Evolutionary conservation across 495 filamentous ascomycete genomes (phyloP), one percentile per base, ranked within the genome.

Genomic region (Elaphomyces granulatus): DNA sequence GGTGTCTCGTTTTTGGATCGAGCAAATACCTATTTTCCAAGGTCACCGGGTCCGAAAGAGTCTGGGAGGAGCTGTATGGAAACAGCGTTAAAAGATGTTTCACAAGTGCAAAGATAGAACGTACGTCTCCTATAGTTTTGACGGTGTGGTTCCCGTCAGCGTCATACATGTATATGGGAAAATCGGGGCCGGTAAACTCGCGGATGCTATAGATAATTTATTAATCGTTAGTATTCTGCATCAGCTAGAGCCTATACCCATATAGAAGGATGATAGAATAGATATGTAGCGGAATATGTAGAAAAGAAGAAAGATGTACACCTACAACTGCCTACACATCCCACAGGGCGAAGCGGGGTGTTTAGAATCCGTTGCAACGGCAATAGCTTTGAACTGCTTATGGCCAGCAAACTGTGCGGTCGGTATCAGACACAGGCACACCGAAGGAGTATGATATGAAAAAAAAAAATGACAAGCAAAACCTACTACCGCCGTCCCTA

Each of bases 101-200:
- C 18, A 0, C 30, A 42, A 20, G 19, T 9, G 8, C 17, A 28
- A 16, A 19, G 33, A 19, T 30, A 16, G 9, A 37, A 58, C 67
- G 45, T 62, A 83, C 81, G 70, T 85, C 71, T 37, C 73, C 75
- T 44, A 95, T 66, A 31, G 71, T 84, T 65, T 70, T 74, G n/a
- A 87, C 71, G 7, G 69, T 66, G 45, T 70, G 82, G 19, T 74
- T 65, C 3, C 74, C 78, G 32, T 83, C 66, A 39, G 70, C 77
- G 52, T 87, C 85, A 56, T 85, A 87, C 90, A 98, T 88, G 50
- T 94, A 78, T n/a, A 95, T 70, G 0, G 86, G 88, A 36, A 71
- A 75, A 0, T 64, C 61, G 12, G 76, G 51, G 4, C 69, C 58
- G 39, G 75, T 79, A 50, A 92, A 92, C 56, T 92, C 84, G 36